A percentile compares a stretch with the other conserved stretches of the same genome.
Conservation (phyloP, 331 rosid species). For the Malus hybrid region DNA sequence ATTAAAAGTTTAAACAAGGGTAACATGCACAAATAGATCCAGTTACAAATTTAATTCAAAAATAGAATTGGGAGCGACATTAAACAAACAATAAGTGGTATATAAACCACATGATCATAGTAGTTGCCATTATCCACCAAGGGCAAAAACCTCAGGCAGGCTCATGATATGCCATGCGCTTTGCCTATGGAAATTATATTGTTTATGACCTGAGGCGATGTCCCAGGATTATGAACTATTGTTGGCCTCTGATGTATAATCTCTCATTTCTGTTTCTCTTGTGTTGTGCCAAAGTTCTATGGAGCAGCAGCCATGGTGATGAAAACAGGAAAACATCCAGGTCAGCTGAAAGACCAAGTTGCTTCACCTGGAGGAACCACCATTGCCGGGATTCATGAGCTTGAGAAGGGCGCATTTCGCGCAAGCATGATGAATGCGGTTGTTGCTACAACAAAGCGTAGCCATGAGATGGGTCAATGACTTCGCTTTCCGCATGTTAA, state of each 20-base stretch:
- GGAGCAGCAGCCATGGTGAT: neutral
- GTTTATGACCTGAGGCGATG: neutral
- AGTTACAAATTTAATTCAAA: too few relatives aligned
- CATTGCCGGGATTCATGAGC: conserved; percentile 7
- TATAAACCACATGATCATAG: too few relatives aligned
- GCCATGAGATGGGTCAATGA: neutral
- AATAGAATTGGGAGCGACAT: too few relatives aligned
- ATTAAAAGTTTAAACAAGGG: too few relatives aligned
- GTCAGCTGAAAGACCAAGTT: conserved; percentile 2
- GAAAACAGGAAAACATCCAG: conserved; percentile 3
- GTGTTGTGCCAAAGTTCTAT: neutral
- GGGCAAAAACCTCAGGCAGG: neutral
- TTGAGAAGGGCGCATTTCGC: neutral
- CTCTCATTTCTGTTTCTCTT: neutral
- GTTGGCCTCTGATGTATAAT: neutral
- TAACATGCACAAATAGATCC: too few relatives aligned
- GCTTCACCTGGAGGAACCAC: conserved; percentile 4
- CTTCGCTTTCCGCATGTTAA: neutral
- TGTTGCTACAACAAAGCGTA: neutral
- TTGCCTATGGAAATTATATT: neutral
- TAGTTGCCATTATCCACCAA: too few relatives aligned
- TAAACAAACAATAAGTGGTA: too few relatives aligned
- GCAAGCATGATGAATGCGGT: conserved; percentile 2
- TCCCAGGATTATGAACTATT: too few relatives aligned
- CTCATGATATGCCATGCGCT: neutral